Base-by-base conservation (phyloP, 768 basidiomycete species). In the Gloeophyllum trabeum region DNA sequence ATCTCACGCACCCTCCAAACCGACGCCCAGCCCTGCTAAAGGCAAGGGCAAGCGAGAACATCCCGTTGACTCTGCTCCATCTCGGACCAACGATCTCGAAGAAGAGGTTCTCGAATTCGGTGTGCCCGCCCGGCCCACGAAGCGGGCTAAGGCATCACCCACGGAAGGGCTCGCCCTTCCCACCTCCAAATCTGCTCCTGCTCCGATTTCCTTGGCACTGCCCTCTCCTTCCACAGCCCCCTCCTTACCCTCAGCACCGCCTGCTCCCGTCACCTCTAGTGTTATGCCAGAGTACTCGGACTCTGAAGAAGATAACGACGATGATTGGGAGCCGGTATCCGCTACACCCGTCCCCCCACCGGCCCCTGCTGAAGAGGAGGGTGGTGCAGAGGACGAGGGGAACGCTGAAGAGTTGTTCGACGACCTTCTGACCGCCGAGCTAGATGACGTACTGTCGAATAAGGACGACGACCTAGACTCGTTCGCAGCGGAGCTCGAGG, bases 101-200 rank as follows among this genome's bases (percentile, higher is more conserved):
- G 75, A 65, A 46, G 72, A 75, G 42, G 64, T 63, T 22, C 61
- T 76, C 4, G 61, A 63, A 44, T 70, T 79, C 46, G 73, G 72
- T 4, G 57, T 61, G 20, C 69, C 72, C 16, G 62, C 69, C 37
- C 61, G 56, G 23, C 53, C 52, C 39, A 35, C 59, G 4, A 70
- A 71, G 53, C 61, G 62, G 10, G 43, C 54, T 12, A 51, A 57
- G 21, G 47, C 48, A 18, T 52, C 59, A 13, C 60, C 61, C 2
- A 43, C 53, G 4, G n/a, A n/a, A n/a, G n/a, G n/a, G n/a, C n/a
- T n/a, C n/a, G n/a, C n/a, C n/a, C n/a, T n/a, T n/a, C n/a, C n/a
- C n/a, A n/a, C n/a, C n/a, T n/a, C n/a, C n/a, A n/a, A n/a, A n/a
- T n/a, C n/a, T n/a, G n/a, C n/a, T n/a, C 49, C 63, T 6, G 50